Evolutionary conservation across 2,329 filamentous ascomycete genomes (phyloP), one percentile per base, ranked within the genome.

Genomic region (Eutypella sp.): DNA sequence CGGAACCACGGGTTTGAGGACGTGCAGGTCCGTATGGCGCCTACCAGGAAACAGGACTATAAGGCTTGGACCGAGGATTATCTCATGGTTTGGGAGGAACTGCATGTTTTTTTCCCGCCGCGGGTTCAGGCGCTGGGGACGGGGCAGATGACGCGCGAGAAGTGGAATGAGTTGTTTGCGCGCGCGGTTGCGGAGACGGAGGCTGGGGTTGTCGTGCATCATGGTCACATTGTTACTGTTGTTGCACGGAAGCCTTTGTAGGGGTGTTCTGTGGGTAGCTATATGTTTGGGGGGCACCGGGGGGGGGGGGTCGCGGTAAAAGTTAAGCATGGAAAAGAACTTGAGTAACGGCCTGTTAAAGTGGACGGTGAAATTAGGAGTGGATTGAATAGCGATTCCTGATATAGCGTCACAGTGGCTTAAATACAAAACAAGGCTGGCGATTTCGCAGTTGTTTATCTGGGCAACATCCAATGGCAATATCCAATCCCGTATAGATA

Each of bases 51-150:
- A 15, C 39, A 25, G 45, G 45, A 47, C 10, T 13, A 25, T 10
- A 49, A 49, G 27, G 47, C 3, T 11, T 49, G 47, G 47, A 49
- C 47, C 11, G 47, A 49, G 19, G 40, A 49, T 19, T 41, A 44
- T n/a, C 29, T 49, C 15, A 46, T 46, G 44, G 34, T 49, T 4
- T 49, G 47, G 3, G 19, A 41, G 16, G 46, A 52, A 22, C 41
- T 54, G 3, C 9, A 9, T 20, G 34, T 37, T 18, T 18, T 19
- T 20, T 37, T 37, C n/a, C 34, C 34, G 4, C 34, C n/a, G 4
- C 18, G 20, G 11, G 34, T 18, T 3, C 6, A n/a, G 16, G 34
- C 34, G 9, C 34, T 18, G 4, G 4, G 5, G 18, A 8, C n/a
- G 16, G 25, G 7, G 13, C 34, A n/a, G 18, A 37, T 37, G 34